These are phyloP conservation scores for Jacaranda mimosifolia DNA, from an alignment of 257 asterid genomes.

Conservation along the genomic window DNA sequence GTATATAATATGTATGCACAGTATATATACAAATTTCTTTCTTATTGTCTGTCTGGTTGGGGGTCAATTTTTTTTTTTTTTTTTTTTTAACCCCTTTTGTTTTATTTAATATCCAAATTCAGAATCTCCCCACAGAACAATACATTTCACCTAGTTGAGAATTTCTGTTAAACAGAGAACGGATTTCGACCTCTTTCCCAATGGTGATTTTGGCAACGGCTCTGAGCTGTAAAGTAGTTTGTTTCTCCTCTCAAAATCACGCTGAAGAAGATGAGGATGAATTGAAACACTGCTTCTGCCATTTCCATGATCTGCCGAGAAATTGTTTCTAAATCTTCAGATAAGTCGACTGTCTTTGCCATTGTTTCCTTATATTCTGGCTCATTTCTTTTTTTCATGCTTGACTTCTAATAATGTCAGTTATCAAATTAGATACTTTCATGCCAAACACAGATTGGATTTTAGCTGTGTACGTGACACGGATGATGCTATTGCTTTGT, in stretches of 20 bases:
- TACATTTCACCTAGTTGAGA: too few species aligned
- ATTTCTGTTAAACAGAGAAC: too few species aligned
- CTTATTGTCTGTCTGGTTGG: too few species aligned
- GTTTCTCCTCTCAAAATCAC: not conserved
- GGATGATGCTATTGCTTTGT: constrained; percentile 20
- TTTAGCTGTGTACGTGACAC: not conserved
- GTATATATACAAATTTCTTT: too few species aligned
- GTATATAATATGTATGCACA: too few species aligned
- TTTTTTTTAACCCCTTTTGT: too few species aligned
- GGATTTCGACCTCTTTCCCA: too few species aligned
- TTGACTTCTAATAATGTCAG: not conserved
- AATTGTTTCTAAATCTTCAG: not conserved
- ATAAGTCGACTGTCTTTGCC: too few species aligned
- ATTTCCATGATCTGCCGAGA: not conserved
- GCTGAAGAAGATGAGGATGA: not conserved
- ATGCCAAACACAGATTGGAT: constrained; percentile 2
- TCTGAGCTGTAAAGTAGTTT: not conserved
- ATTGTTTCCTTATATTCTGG: not conserved
- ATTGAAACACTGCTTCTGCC: not conserved
- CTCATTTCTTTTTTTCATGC: not conserved
- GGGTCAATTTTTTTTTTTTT: too few species aligned
- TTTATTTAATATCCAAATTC: too few species aligned
- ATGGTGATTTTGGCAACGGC: too few species aligned
- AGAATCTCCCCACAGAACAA: too few species aligned
- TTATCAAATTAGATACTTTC: not conserved